Conservation (phyloP, 768 basidiomycete genomes). For the Asterophora parasitica region DNA sequence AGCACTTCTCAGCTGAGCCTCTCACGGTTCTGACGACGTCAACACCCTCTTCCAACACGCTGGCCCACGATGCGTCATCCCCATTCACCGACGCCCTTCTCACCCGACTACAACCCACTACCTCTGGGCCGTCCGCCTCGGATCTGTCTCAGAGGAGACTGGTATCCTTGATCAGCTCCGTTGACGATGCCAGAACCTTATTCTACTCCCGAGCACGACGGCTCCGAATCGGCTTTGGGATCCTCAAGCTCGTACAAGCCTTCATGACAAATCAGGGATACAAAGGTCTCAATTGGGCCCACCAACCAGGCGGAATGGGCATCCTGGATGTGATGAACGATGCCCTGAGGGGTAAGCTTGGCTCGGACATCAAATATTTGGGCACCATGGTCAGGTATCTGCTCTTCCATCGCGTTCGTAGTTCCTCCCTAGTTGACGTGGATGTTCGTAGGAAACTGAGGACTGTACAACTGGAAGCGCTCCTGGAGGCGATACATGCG, state of each 20-base stretch:
- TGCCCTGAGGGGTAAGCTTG: conserved; percentile 39
- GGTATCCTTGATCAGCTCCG: conserved; percentile 24
- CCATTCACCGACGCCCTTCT: conserved; percentile 33
- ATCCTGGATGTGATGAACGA: conserved; percentile 39
- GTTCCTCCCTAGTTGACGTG: neutral
- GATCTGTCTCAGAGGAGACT: conserved; percentile 25
- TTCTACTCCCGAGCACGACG: conserved; percentile 27
- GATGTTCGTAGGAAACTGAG: conserved; percentile 35
- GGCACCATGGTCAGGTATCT: conserved; percentile 46
- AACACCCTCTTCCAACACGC: conserved; percentile 18
- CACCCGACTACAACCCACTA: conserved; percentile 25
- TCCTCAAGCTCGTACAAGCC: conserved; percentile 39
- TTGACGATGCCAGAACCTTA: conserved; percentile 33
- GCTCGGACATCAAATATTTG: conserved; percentile 39
- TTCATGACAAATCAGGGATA: conserved; percentile 42
- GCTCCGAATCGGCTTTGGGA: conserved; percentile 43
- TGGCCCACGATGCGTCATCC: conserved; percentile 18
- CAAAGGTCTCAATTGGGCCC: conserved; percentile 31
- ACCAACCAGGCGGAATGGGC: conserved; percentile 15
- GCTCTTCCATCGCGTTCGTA: neutral
- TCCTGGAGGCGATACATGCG: conserved; percentile 37
- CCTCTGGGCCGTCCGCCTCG: conserved; percentile 9
- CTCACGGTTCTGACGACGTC: conserved; percentile 39
- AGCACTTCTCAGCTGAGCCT: conserved; percentile 62
- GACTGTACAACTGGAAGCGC: conserved; percentile 21